phyloP scores from a whole-genome alignment of 805 yeast genomes.

The Metschnikowia amazonensis region DNA sequence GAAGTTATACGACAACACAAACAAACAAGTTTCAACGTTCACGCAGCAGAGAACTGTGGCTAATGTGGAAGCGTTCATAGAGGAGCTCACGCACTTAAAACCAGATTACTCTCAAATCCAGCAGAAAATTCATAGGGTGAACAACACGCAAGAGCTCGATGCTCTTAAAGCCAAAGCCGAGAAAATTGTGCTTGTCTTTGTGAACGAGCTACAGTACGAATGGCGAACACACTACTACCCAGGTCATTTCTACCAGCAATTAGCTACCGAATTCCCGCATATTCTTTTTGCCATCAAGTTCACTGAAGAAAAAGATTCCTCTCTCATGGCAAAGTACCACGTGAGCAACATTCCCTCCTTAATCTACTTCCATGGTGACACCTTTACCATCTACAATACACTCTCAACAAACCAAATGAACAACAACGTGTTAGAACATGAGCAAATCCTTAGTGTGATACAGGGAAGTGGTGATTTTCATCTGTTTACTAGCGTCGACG shows the following conservation, averaged over 20 bases:
- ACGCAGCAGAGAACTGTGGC: conserved; percentile 20
- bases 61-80: conserved; percentile 12
- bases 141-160: conserved; percentile 3
- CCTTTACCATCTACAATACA: conserved; percentile 24
- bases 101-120: conserved; percentile 3
- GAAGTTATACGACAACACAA: conserved; percentile 41
- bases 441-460: conserved; percentile 15
- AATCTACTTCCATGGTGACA: conserved; percentile 24
- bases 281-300: conserved; percentile 26
- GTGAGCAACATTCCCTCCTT: conserved; percentile 33
- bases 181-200: conserved; percentile 12
- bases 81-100: conserved; percentile 6
- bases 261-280: conserved; percentile 18
- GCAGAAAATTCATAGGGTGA: background rate
- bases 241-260: conserved; percentile 31
- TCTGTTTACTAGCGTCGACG: conserved; percentile 11
- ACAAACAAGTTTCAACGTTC: conserved; percentile 39
- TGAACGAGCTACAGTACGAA: conserved; percentile 14
- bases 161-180: background rate
- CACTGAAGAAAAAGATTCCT: conserved; percentile 20
- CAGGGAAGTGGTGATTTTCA: background rate
- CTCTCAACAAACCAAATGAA: conserved; percentile 19
- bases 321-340: conserved; percentile 22
- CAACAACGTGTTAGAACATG: conserved; percentile 18
- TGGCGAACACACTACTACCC: conserved; percentile 35